Conservation (phyloP, 176 grass and related monocot species). For the Zea mays region DNA sequence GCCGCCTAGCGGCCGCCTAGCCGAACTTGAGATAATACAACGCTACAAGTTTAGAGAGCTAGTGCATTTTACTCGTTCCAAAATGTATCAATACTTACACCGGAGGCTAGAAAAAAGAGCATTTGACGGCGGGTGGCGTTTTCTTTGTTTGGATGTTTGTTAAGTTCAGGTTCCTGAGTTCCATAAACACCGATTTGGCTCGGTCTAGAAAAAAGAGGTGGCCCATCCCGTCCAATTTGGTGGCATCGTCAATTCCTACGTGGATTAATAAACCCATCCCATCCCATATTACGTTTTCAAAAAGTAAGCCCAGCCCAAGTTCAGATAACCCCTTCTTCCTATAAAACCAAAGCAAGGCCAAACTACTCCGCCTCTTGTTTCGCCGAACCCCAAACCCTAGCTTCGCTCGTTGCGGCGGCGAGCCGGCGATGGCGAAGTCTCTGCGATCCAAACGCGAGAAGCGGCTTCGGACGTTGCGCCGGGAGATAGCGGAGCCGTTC, state of each 20-base stretch:
- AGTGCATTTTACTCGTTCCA: too few species aligned
- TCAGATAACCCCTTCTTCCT: neutral
- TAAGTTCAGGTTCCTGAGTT: neutral
- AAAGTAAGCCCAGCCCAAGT: neutral
- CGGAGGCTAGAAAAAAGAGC: too few species aligned
- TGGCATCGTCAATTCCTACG: neutral
- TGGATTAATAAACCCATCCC: neutral
- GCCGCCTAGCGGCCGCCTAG: too few species aligned
- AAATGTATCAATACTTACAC: too few species aligned
- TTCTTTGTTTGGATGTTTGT: too few species aligned
- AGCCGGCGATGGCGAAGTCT: slow-evolving; percentile 81
- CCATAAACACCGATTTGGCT: neutral
- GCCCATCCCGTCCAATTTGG: neutral
- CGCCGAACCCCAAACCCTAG: slow-evolving; percentile 65
- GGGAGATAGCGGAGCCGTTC: slow-evolving; percentile 84
- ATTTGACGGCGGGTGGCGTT: too few species aligned
- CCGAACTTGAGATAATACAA: too few species aligned
- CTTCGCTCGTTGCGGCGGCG: slow-evolving; percentile 14
- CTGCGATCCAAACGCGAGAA: slow-evolving; percentile 87
- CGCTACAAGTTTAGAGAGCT: too few species aligned
- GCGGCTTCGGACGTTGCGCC: slow-evolving; percentile 72
- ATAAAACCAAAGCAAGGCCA: slow-evolving; percentile 15
- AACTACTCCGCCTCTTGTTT: neutral
- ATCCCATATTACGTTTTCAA: neutral
- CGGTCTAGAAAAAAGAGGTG: neutral